Conservation (phyloP, 805 yeast species). For the Teunomyces tritomae region DNA sequence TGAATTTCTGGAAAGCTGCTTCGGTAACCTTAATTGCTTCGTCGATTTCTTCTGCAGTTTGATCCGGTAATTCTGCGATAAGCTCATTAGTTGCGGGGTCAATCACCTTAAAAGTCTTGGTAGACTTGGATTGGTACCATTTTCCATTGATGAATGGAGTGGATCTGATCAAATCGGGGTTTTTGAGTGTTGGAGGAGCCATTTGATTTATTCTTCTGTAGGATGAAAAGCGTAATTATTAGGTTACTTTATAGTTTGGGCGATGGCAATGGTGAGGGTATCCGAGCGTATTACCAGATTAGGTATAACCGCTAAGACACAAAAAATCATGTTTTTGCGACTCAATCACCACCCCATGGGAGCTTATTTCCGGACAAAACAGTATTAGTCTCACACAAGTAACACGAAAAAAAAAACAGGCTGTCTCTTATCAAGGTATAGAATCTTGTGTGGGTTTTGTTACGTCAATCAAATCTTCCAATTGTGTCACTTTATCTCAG, state of each 20-base stretch:
- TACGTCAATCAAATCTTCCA: too few species aligned
- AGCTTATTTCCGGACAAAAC: too few species aligned
- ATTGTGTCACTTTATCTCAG: too few species aligned
- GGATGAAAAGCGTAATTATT: background rate
- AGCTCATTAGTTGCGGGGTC: slow-evolving; percentile 42
- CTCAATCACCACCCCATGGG: too few species aligned
- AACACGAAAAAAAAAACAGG: too few species aligned
- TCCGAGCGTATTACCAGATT: slow-evolving; percentile 5
- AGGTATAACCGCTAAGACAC: background rate
- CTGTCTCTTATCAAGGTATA: too few species aligned
- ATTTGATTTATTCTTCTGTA: slow-evolving; percentile 3
- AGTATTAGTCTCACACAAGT: too few species aligned
- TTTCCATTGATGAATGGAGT: slow-evolving; percentile 39
- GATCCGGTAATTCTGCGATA: slow-evolving; percentile 43
- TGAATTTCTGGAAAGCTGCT: slow-evolving; percentile 45
- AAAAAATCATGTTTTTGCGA: background rate
- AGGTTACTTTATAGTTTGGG: background rate
- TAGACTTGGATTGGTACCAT: slow-evolving; percentile 37
- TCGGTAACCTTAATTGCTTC: slow-evolving; percentile 48
- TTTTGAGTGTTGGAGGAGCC: slow-evolving; percentile 26
- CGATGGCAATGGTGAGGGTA: background rate
- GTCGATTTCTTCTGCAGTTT: slow-evolving; percentile 40
- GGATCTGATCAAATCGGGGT: slow-evolving; percentile 31
- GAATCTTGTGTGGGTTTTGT: too few species aligned
- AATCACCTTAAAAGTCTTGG: slow-evolving; percentile 34